A percentile compares a stretch with the other conserved stretches of the same genome.
Conservation (phyloP, 352 stramenopile species). For the Pythium pyrilobum region DNA sequence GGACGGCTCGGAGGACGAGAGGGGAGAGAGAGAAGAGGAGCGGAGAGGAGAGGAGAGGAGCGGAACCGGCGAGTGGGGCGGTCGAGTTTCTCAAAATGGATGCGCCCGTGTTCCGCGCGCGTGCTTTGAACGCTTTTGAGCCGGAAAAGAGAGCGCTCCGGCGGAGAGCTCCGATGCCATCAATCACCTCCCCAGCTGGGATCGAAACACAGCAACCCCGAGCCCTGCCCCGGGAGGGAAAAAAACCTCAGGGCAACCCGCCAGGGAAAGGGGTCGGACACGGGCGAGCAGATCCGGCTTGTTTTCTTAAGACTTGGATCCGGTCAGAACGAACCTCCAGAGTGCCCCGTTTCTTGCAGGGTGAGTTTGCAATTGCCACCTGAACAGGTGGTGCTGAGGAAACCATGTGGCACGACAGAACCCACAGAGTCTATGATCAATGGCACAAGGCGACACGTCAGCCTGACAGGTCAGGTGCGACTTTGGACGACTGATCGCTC, state of each 20-base stretch:
- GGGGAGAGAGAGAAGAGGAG: neutral
- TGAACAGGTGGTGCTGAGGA: neutral
- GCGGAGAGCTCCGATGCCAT: constrained; percentile 12
- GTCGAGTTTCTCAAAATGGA: constrained; percentile 21
- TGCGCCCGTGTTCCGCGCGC: constrained; percentile 7
- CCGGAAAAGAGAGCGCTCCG: constrained; percentile 11
- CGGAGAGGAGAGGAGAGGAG: neutral
- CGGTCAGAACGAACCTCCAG: too few species aligned
- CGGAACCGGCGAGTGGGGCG: neutral
- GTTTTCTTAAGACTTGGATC: too few species aligned
- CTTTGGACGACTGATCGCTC: too few species aligned
- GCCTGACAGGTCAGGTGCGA: too few species aligned
- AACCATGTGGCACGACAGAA: neutral
- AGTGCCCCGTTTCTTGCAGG: neutral
- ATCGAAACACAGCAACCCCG: neutral
- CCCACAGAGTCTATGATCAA: too few species aligned
- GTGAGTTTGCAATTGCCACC: neutral
- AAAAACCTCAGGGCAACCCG: neutral
- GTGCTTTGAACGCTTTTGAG: constrained; percentile 14
- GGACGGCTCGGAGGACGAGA: neutral
- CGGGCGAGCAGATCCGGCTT: constrained; percentile 4
- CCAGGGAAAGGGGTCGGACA: neutral
- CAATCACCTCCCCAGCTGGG: constrained; percentile 13
- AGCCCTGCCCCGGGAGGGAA: neutral
- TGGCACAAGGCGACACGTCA: constrained; percentile 1